phyloP scores from a whole-genome alignment of 176 grass and related monocot species.

The Aegilops speltoides region DNA sequence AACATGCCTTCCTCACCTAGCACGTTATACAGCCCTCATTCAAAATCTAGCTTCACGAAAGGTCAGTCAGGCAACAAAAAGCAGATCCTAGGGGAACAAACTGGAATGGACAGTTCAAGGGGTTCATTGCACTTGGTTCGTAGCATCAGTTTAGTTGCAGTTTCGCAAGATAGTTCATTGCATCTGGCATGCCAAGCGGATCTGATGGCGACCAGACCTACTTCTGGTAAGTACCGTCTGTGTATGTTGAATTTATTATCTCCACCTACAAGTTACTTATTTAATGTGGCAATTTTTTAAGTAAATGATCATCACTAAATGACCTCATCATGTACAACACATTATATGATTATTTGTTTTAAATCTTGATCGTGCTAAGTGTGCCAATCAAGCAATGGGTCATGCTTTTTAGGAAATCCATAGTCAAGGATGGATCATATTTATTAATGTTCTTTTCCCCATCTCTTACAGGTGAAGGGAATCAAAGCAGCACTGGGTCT shows the following conservation, averaged over 20 bases:
- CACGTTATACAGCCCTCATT: slow-evolving; percentile 76
- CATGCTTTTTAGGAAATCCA: slow-evolving; percentile 18
- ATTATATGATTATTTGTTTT: background rate
- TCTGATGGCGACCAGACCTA: slow-evolving; percentile 39
- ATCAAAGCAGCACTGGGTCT: slow-evolving; percentile 45
- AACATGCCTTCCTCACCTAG: slow-evolving; percentile 77
- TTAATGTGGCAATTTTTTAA: background rate
- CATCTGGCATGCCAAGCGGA: slow-evolving; percentile 78
- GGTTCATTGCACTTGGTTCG: slow-evolving; percentile 79
- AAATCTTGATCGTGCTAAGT: background rate
- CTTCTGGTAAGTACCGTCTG: slow-evolving; percentile 48
- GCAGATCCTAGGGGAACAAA: slow-evolving; percentile 70
- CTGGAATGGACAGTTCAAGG: slow-evolving; percentile 60
- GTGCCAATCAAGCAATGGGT: background rate
- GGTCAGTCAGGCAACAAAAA: slow-evolving; percentile 77
- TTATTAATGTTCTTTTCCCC: background rate
- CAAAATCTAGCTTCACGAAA: slow-evolving; percentile 90
- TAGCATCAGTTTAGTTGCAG: slow-evolving; percentile 88
- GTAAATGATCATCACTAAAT: background rate
- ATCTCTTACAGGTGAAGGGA: slow-evolving; percentile 54
- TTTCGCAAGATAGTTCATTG: slow-evolving; percentile 80
- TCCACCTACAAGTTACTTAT: slow-evolving; percentile 9
- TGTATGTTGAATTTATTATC: background rate
- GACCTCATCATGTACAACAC: background rate
- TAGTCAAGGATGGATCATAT: background rate